Base-by-base conservation (phyloP, 768 basidiomycete species). In the Suillus luteus region DNA sequence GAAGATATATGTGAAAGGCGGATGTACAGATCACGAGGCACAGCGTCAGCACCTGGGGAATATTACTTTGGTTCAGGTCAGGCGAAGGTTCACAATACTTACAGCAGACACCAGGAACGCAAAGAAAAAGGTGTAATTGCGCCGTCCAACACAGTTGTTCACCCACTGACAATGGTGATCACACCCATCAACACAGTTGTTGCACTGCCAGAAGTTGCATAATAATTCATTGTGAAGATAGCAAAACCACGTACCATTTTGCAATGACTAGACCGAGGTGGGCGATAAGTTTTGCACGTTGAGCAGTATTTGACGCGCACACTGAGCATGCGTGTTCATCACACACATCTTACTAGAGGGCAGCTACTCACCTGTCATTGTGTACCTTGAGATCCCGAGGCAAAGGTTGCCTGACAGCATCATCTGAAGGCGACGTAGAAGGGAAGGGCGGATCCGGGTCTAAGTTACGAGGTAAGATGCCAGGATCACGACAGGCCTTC, bases 111-210 rank as follows among this genome's bases (percentile, higher is more conserved):
- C 74, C n/a, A 99, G 81, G 67, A 96, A 86, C 0, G 85, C 86
- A 66, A 96, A 88, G 78, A 99, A 99, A n/a, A 88, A 83, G 19
- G 93, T 91, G 74, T 99, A 99, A 74, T 98, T 99, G 52, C 95
- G 88, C 46, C 93, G 86, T 8, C 97, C 97, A 46, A 99, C 85
- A 73, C 97, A 99, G 73, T 95, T 97, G 74, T 98, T 97, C 22
- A 99, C 86, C 91, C 90, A 92, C 72, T 89, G 89, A 66, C 90
- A 92, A 72, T 94, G 93, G 72, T 96, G 92, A 74, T 96, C 95
- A 67, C 96, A 98, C 11, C 90, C 89, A 67, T 98, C 96, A 17
- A 98, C 94, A 71, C 96, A 99, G 72, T 99, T 99, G 69, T 97
- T 94, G 73, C 96, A 99, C 91, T 96, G 68, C 2, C 31, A 14